These are phyloP conservation scores for Ustilago curta DNA, from an alignment of 1,284 basidiomycete genomes.

Conservation along the genomic window DNA sequence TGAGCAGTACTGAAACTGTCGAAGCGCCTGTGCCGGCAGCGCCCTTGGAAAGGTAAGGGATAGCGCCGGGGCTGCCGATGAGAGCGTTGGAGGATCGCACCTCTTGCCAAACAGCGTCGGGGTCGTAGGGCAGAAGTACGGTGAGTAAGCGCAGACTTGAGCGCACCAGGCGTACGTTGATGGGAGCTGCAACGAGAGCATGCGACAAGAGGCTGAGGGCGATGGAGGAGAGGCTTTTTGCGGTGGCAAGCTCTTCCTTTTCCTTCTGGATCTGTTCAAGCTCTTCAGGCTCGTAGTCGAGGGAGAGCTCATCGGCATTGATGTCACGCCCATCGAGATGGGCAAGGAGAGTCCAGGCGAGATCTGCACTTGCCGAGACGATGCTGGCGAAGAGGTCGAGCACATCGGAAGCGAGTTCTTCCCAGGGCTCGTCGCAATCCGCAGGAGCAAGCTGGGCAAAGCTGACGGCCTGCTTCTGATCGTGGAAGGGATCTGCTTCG, in stretches of 20 bases:
- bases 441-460: slow-evolving; percentile 46
- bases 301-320: slow-evolving; percentile 42
- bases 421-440: slow-evolving; percentile 34
- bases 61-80: slow-evolving; percentile 73
- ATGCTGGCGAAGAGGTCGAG: slow-evolving; percentile 83
- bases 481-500: slow-evolving; percentile 40
- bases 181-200: slow-evolving; percentile 75
- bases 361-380: slow-evolving; percentile 77
- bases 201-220: slow-evolving; percentile 86
- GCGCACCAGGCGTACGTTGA: slow-evolving; percentile 78
- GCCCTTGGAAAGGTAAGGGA: slow-evolving; percentile 35
- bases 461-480: slow-evolving; percentile 41
- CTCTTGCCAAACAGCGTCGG: slow-evolving; percentile 85
- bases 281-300: slow-evolving; percentile 49
- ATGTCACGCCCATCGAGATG: slow-evolving; percentile 73
- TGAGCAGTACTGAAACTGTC: slow-evolving; percentile 74
- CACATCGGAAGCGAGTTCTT: slow-evolving; percentile 78
- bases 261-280: slow-evolving; percentile 48
- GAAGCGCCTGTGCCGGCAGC: slow-evolving; percentile 15
- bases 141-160: slow-evolving; percentile 83
- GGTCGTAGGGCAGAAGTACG: slow-evolving; percentile 79
- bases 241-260: slow-evolving; percentile 48
- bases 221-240: slow-evolving; percentile 76
- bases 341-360: slow-evolving; percentile 77
- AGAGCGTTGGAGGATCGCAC: slow-evolving; percentile 81